A percentile compares a stretch with the other conserved stretches of the same genome.
Conservation (phyloP, 352 stramenopile species). For the Phytophthora litchii region DNA sequence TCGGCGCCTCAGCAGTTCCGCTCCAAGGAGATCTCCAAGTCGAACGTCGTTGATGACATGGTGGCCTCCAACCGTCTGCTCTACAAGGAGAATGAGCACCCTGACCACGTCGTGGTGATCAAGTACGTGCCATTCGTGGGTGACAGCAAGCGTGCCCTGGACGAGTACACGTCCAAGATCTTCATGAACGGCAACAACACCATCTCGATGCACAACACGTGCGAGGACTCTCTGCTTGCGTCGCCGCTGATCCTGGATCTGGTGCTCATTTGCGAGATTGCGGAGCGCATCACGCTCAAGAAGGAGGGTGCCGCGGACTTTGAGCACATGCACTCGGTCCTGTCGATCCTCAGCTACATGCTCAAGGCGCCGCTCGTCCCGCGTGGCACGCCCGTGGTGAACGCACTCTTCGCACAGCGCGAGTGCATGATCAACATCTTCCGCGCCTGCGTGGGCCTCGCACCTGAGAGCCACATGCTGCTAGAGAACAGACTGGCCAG, state of each 20-base stretch:
- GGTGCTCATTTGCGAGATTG: constrained; percentile 97
- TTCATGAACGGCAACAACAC: constrained; percentile 99
- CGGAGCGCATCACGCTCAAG: constrained; percentile 95
- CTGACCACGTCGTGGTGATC: constrained; percentile 99
- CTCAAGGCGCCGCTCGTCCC: constrained; percentile 98
- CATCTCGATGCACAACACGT: constrained; percentile 99
- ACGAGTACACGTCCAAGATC: constrained; percentile 99
- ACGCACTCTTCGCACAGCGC: constrained; percentile 98
- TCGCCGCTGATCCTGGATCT: constrained; percentile 98
- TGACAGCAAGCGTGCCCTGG: constrained; percentile 99
- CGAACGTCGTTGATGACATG: constrained; percentile 99
- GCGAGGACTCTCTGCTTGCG: constrained; percentile 98
- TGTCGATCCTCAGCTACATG: constrained; percentile 99
- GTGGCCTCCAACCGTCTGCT: constrained; percentile 97
- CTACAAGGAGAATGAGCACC: constrained; percentile 98
- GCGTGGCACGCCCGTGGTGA: constrained; percentile 98
- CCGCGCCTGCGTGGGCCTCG: constrained; percentile 96
- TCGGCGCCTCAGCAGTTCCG: constrained; percentile 98
- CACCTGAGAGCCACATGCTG: constrained; percentile 98
- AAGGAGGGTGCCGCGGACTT: constrained; percentile 90
- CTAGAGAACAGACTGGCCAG: constrained; percentile 95
- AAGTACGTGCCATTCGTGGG: constrained; percentile 99
- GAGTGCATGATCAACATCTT: constrained; percentile 99
- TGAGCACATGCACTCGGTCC: constrained; percentile 97
- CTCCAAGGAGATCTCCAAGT: constrained; percentile 99